Evolutionary conservation across 345 rosid species (phyloP), one percentile per base, ranked within the genome.

Genomic region (Citrus trifoliata): DNA sequence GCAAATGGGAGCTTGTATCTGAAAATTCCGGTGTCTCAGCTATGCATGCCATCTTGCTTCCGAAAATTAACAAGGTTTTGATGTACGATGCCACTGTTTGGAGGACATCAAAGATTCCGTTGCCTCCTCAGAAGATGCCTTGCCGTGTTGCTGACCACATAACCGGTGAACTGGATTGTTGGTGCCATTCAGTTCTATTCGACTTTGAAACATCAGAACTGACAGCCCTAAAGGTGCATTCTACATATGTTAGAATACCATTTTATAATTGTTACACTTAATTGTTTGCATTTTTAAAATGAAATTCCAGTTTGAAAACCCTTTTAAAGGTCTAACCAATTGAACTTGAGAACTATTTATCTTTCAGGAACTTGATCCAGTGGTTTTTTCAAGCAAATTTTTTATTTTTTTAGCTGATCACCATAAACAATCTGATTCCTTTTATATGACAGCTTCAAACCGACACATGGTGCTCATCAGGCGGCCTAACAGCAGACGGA

Each of bases 401-500:
- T 53, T 7, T 32, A 5, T 32, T 22, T 13, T 2, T 32, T 35
- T 33, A 12, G 16, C 51, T 13, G 51, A 46, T 10, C 48, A 42
- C 48, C 18, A 46, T 46, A 46, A 4, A 33, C 46, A 65, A 37
- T 22, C 10, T 65, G 7, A 35, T 61, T 10, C n/a, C 21, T 46
- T 14, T 19, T 73, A 7, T 7, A 42, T 30, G 62, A 25, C 32
- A 32, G 46, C 7, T 42, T 30, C 10, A 42, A 19, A 62, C 78
- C 0, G 99, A 96, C 72, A 91, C 99, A 18, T 96, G 99, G 97
- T 96, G 99, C 75, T 96, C 99, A 19, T 93, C 97, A 0, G 98
- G 99, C 53, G 98, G 95, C 21, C 86, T 96, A 7, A 82, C 88
- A 0, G 4, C 77, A 10, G 89, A 96, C 28, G 99, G 97, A 3